These are phyloP conservation scores for Aspergillus incahuasiensis DNA, from an alignment of 495 filamentous ascomycete genomes.

Conservation along the genomic window DNA sequence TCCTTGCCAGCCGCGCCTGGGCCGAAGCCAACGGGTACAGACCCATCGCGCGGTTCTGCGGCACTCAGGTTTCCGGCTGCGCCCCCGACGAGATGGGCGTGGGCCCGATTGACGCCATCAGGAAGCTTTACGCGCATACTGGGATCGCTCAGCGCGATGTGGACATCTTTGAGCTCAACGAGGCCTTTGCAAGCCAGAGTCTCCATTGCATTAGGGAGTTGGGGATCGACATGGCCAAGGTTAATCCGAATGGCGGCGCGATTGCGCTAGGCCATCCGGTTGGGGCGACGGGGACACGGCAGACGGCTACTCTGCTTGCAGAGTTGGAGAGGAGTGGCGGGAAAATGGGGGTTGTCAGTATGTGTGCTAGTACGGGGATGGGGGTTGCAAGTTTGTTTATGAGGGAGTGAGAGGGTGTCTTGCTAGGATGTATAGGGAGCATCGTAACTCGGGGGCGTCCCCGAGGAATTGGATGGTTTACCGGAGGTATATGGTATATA, in stretches of 20 bases:
- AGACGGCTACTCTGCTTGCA: constrained; percentile 69
- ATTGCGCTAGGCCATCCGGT: constrained; percentile 1
- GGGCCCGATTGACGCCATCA: constrained; percentile 77
- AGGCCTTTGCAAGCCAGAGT: constrained; percentile 88
- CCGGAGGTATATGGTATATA: too few species aligned
- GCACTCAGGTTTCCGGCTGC: constrained; percentile 74
- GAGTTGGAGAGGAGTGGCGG: constrained; percentile 64
- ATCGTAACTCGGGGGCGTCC: too few species aligned
- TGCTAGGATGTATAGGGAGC: too few species aligned
- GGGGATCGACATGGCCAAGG: constrained; percentile 58
- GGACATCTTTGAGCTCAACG: constrained; percentile 83
- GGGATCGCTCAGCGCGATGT: constrained; percentile 65
- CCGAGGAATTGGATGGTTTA: too few species aligned
- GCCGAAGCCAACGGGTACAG: constrained; percentile 71
- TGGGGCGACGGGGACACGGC: constrained; percentile 59
- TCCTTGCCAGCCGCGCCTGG: constrained; percentile 78
- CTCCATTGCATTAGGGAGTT: constrained; percentile 74
- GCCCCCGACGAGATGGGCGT: constrained; percentile 90
- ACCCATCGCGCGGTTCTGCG: constrained; percentile 82
- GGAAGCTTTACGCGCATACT: constrained; percentile 70
- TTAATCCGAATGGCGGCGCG: constrained; percentile 1
- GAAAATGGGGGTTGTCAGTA: constrained; percentile 70
- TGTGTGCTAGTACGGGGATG: constrained; percentile 80
- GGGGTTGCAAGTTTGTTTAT: constrained; percentile 73
- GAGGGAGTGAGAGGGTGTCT: constrained; percentile 62